Conservation (phyloP, 352 stramenopile genomes). For the Plasmopara viticola region DNA sequence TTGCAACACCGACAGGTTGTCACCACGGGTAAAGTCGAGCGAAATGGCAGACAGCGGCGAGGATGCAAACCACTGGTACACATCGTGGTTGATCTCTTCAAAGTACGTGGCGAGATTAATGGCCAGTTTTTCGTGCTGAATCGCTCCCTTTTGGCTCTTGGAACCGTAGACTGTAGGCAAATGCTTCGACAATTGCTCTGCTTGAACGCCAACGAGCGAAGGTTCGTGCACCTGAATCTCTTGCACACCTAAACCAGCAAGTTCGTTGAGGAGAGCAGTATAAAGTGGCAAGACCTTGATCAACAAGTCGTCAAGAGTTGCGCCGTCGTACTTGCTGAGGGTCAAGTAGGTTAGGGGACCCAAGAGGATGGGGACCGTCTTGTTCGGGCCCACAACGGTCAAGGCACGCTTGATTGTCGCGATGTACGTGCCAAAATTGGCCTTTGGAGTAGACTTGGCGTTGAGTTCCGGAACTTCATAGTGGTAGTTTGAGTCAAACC, state of each 20-base stretch:
- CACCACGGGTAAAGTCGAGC: conserved; percentile 89
- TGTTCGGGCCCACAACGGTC: conserved; percentile 68
- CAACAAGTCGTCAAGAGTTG: conserved; percentile 62
- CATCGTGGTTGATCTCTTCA: conserved; percentile 81
- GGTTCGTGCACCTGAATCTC: conserved; percentile 91
- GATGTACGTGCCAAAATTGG: conserved; percentile 81
- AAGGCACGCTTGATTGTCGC: conserved; percentile 71
- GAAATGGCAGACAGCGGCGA: conserved; percentile 75
- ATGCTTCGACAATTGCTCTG: conserved; percentile 47
- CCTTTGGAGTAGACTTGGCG: conserved; percentile 51
- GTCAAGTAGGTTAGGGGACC: conserved; percentile 79
- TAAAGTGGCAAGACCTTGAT: conserved; percentile 76
- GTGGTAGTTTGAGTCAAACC: conserved; percentile 95
- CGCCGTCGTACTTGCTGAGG: conserved; percentile 77
- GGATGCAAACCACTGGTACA: conserved; percentile 86
- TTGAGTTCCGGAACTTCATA: conserved; percentile 91
- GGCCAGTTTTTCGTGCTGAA: conserved; percentile 52
- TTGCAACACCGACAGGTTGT: conserved; percentile 75
- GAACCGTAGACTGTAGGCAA: conserved; percentile 61
- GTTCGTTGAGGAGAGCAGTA: conserved; percentile 60
- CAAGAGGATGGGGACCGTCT: conserved; percentile 76
- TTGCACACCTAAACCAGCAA: conserved; percentile 64
- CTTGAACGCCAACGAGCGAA: conserved; percentile 73
- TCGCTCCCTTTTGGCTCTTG: conserved; percentile 43
- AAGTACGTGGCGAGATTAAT: conserved; percentile 87